Evolutionary conservation across 208 protist genomes (phyloP).

Genomic region (Entamoeba dispar): DNA sequence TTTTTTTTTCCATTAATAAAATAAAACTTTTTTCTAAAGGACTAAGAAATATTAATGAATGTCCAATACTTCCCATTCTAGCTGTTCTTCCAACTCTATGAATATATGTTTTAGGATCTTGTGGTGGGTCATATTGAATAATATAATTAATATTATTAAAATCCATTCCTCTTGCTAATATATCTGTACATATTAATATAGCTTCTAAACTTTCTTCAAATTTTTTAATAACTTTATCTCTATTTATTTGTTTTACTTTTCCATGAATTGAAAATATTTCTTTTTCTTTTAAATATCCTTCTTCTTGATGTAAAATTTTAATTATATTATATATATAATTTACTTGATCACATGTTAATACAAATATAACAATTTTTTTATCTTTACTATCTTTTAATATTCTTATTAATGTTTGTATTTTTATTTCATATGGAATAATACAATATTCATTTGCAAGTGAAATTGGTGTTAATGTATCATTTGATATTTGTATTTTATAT

Average conservation of each 20-base stretch:
- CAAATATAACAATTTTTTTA: constrained; percentile 90
- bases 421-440: constrained; percentile 73
- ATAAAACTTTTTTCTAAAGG: neutral
- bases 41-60: neutral
- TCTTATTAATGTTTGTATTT: constrained; percentile 91
- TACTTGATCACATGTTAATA: constrained; percentile 87
- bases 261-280: constrained; percentile 77
- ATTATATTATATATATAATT: constrained; percentile 56
- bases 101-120: constrained; percentile 48
- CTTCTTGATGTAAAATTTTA: neutral
- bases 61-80: constrained; percentile 41
- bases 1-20: neutral
- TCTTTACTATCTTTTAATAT: constrained; percentile 83
- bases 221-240: constrained; percentile 79
- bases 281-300: neutral
- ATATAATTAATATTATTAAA: constrained; percentile 32
- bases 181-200: constrained; percentile 90
- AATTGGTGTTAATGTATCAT: constrained; percentile 84
- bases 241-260: constrained; percentile 82
- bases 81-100: constrained; percentile 73
- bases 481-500: constrained; percentile 82
- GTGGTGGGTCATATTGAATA: constrained; percentile 15
- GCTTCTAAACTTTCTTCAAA: constrained; percentile 76
- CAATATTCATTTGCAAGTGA: constrained; percentile 98
- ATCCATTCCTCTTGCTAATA: constrained; percentile 55